These are phyloP conservation scores for Pyrus bretschneideri DNA, from an alignment of 306 rosid genomes.

Conservation along the genomic window DNA sequence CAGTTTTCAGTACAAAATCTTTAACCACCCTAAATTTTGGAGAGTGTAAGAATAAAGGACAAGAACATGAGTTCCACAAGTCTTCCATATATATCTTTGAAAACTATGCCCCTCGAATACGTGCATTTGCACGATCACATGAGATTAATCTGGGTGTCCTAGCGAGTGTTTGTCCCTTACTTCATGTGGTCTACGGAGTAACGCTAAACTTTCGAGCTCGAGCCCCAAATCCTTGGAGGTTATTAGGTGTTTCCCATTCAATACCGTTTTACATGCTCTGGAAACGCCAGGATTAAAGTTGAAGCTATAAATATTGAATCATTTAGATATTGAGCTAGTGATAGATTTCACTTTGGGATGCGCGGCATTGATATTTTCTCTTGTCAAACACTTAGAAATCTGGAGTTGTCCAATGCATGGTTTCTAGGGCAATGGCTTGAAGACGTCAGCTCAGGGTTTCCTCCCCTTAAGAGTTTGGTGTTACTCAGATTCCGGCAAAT, in stretches of 20 bases:
- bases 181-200: neutral
- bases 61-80: neutral
- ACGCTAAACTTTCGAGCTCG: neutral
- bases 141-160: neutral
- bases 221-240: neutral
- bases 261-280: neutral
- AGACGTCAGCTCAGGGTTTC: neutral
- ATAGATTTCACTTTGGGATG: neutral
- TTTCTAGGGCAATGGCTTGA: neutral
- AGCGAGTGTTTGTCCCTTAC: neutral
- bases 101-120: neutral
- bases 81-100: neutral
- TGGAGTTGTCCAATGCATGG: neutral
- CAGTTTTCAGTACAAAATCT: neutral
- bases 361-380: neutral
- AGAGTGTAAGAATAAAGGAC: neutral
- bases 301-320: neutral
- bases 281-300: neutral
- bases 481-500: too few species aligned
- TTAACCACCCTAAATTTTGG: neutral
- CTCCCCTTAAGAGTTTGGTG: neutral
- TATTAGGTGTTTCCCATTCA: neutral
- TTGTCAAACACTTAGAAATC: neutral
- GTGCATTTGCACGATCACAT: neutral
- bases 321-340: neutral